These are phyloP conservation scores for Lithospermum erythrorhizon DNA, from an alignment of 257 asterid genomes.

Conservation along the genomic window DNA sequence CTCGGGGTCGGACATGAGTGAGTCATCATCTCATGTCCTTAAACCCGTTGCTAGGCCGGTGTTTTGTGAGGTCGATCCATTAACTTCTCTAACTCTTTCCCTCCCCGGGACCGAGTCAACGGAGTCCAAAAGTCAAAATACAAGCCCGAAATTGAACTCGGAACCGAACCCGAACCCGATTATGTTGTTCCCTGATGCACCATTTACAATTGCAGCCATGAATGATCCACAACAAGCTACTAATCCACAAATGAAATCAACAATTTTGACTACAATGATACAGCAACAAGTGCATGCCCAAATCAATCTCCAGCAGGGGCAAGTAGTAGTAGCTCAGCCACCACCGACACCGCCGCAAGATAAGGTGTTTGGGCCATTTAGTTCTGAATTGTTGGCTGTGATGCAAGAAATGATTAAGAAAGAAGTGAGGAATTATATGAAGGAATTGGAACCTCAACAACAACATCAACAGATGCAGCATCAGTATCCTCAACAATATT, in stretches of 20 bases:
- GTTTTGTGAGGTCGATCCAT: constrained; percentile 35
- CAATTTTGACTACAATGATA: constrained; percentile 1
- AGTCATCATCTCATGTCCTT: constrained; percentile 26
- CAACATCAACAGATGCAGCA: constrained; percentile 17
- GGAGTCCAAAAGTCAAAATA: constrained; percentile 12
- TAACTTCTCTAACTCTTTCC: constrained; percentile 64
- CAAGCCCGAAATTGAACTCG: constrained; percentile 15
- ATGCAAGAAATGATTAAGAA: constrained; percentile 78
- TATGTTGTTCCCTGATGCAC: constrained; percentile 2
- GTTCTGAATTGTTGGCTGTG: constrained; percentile 52
- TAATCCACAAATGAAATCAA: background rate
- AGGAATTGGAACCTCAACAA: constrained; percentile 33
- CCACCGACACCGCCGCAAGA: constrained; percentile 16
- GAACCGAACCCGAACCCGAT: constrained; percentile 12
- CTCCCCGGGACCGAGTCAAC: constrained; percentile 57
- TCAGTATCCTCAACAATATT: constrained; percentile 20
- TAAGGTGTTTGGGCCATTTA: constrained; percentile 40
- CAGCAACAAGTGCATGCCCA: constrained; percentile 2
- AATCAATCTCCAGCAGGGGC: background rate
- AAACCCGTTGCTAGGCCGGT: constrained; percentile 45
- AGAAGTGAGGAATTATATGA: constrained; percentile 78
- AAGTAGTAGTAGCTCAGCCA: constrained; percentile 7
- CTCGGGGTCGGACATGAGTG: constrained; percentile 64
- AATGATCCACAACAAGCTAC: too few relatives aligned
- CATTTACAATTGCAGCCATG: background rate